Evolutionary conservation across 495 filamentous ascomycete species (phyloP), one percentile per base, ranked within the genome.

Genomic region (Annulohypoxylon moriforme): DNA sequence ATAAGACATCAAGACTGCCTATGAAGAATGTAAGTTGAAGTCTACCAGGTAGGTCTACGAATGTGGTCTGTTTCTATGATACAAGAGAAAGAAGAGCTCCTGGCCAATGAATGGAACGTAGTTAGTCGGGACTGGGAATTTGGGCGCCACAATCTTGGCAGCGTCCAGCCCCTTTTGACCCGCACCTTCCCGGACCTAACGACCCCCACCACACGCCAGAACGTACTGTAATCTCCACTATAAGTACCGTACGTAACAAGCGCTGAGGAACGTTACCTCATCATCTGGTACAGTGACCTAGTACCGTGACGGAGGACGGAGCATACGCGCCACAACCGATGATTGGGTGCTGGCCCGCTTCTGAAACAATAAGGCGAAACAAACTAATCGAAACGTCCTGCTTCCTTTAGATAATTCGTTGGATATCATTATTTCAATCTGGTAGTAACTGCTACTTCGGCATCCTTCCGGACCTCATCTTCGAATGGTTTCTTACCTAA

Each of bases 71-170:
- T 44, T 63, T 40, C 50, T 36, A 46, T 29, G 50, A 60, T 65
- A 27, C 42, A 59, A 42, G 52, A 47, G 57, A 57, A 68, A 50
- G 22, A 33, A 68, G 44, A 46, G 64, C 52, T 60, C 73, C 60
- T 61, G 71, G 73, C 76, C 76, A 77, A 77, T 77, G 3, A 44
- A 73, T 66, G 63, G 71, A 63, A 66, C 67, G 65, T 57, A 49
- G 49, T 62, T 42, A 31, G 50, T 50, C 60, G 38, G 71, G 74
- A 20, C 73, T 77, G 75, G 75, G 68, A 57, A 69, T 56, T 44
- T 22, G 53, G 31, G 52, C 68, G 75, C 70, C 73, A 74, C 75
- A 63, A 61, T 67, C 73, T 75, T 77, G 73, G 75, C 75, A 67
- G 31, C 25, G 5, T 29, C 67, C 57, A 70, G 70, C 70, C 65